Conservation (phyloP, 2,329 filamentous ascomycete species). For the Fusarium sp. region DNA sequence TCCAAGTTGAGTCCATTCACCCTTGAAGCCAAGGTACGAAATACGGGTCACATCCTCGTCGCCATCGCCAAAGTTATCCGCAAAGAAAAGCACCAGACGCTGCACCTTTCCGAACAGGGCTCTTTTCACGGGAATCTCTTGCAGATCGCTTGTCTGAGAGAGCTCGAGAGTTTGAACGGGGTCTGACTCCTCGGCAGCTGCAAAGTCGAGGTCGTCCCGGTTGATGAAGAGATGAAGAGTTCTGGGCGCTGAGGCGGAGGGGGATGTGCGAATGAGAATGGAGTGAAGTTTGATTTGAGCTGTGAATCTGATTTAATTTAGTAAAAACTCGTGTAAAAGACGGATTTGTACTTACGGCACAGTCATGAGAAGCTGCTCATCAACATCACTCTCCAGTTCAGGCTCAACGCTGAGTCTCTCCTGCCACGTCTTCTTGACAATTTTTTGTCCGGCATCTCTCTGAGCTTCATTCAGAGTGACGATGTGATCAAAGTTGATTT, state of each 20-base stretch:
- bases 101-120: conserved; percentile 90
- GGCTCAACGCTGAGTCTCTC: conserved; percentile 79
- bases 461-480: conserved; percentile 85
- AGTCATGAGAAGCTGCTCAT: conserved; percentile 94
- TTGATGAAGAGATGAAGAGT: conserved; percentile 92
- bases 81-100: conserved; percentile 85
- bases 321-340: neutral
- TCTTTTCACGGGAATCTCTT: conserved; percentile 90
- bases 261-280: conserved; percentile 84
- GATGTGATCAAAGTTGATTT: conserved; percentile 90
- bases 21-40: conserved; percentile 90
- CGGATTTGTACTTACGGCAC: conserved; percentile 76
- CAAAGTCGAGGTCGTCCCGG: conserved; percentile 87
- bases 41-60: conserved; percentile 85
- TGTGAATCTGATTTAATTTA: conserved; percentile 74
- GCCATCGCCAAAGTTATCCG: conserved; percentile 87
- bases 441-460: conserved; percentile 74
- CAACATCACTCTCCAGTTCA: conserved; percentile 85
- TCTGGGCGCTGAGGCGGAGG: conserved; percentile 76
- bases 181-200: conserved; percentile 74
- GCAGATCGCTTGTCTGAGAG: conserved; percentile 81
- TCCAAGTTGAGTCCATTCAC: conserved; percentile 90
- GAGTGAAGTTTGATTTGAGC: conserved; percentile 94
- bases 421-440: conserved; percentile 92
- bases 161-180: conserved; percentile 84